phyloP scores from a whole-genome alignment of 768 basidiomycete genomes.

The Strobilomyces dryophilus region DNA sequence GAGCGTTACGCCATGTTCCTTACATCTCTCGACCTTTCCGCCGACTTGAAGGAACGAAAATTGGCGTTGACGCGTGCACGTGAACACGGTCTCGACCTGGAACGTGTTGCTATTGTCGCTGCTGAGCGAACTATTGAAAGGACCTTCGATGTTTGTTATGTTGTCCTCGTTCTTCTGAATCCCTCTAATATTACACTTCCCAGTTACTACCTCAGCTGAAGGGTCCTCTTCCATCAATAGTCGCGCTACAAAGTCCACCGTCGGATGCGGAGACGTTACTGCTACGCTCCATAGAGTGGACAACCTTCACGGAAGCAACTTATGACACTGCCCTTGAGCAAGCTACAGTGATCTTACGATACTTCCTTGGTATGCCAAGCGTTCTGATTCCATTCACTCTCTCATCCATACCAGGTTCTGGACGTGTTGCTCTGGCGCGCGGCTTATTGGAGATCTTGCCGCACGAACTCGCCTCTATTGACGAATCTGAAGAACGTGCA shows the following conservation, averaged over 20 bases:
- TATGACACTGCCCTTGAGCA: constrained; percentile 77
- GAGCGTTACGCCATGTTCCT: constrained; percentile 92
- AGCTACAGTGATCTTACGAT: constrained; percentile 83
- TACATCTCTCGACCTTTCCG: constrained; percentile 63
- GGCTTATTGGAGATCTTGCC: constrained; percentile 58
- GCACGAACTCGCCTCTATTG: constrained; percentile 53
- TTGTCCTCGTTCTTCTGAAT: constrained; percentile 3
- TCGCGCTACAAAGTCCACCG: constrained; percentile 50
- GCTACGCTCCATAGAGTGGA: constrained; percentile 91
- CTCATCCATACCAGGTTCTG: constrained; percentile 48
- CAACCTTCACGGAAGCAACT: constrained; percentile 71
- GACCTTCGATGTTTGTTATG: constrained; percentile 52
- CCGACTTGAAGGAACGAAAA: constrained; percentile 60
- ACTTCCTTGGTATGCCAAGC: constrained; percentile 73
- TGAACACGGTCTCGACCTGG: constrained; percentile 81
- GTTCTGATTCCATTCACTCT: background rate
- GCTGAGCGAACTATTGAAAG: constrained; percentile 75
- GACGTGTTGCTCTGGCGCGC: constrained; percentile 67
- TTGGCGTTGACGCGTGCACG: constrained; percentile 69
- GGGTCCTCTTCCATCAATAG: constrained; percentile 59
- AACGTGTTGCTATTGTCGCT: constrained; percentile 72
- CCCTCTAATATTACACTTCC: constrained; percentile 8
- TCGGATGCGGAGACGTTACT: constrained; percentile 60
- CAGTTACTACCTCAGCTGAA: constrained; percentile 52
- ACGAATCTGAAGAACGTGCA: constrained; percentile 66